Evolutionary conservation across 2,329 filamentous ascomycete genomes (phyloP).

Genomic region (Hymenoscyphus fructigenus): DNA sequence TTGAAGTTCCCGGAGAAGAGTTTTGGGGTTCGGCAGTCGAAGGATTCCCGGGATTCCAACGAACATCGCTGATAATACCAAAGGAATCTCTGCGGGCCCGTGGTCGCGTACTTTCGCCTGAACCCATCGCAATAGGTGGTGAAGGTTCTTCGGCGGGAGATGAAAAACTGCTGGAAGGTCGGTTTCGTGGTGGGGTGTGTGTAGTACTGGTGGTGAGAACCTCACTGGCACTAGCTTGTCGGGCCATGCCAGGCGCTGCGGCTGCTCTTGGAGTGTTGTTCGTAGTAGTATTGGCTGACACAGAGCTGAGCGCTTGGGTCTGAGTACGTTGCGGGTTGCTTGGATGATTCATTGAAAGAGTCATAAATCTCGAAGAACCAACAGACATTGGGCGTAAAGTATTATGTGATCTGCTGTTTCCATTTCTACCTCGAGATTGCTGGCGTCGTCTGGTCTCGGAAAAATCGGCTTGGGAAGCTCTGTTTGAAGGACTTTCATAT

Average conservation of each 20-base stretch:
- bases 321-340: constrained; percentile 12
- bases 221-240: constrained; percentile 8
- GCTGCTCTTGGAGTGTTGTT: constrained; percentile 12
- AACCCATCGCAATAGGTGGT: constrained; percentile 19
- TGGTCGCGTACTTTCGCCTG: constrained; percentile 6
- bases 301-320: neutral
- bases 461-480: constrained; percentile 22
- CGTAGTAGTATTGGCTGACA: neutral
- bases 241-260: constrained; percentile 12
- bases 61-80: neutral
- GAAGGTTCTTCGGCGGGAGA: constrained; percentile 15
- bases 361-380: constrained; percentile 25
- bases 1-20: neutral
- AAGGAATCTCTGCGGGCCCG: neutral
- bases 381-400: constrained; percentile 26
- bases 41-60: neutral
- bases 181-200: constrained; percentile 6
- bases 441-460: constrained; percentile 27
- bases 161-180: constrained; percentile 3
- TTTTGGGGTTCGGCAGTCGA: neutral
- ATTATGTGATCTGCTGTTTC: constrained; percentile 22
- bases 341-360: constrained; percentile 11
- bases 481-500: constrained; percentile 5
- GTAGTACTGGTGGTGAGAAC: neutral
- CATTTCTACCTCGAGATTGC: constrained; percentile 25